A percentile compares a stretch with the other conserved stretches of the same genome.
Evolutionary conservation across 208 protist genomes (phyloP).

Genomic region (Spongospora subterranea): DNA sequence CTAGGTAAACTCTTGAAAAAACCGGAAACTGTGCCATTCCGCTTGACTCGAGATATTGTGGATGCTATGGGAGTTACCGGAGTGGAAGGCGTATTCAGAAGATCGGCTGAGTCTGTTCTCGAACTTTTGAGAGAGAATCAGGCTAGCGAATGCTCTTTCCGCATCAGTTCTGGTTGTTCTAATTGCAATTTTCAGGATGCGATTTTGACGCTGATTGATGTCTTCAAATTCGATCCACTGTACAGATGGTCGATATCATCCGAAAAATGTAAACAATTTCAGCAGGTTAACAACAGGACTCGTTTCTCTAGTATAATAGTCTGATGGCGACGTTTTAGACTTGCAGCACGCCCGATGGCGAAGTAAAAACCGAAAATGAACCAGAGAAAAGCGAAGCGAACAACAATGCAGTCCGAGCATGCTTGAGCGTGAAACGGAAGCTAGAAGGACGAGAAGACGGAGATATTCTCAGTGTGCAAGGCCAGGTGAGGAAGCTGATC

Average conservation of each 20-base stretch:
- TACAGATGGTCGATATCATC: slow-evolving; percentile 82
- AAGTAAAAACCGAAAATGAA: not conserved
- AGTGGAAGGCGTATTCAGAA: slow-evolving; percentile 83
- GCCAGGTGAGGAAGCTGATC: slow-evolving; percentile 76
- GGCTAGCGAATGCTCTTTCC: slow-evolving; percentile 74
- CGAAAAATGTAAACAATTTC: not conserved
- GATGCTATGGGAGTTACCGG: slow-evolving; percentile 71
- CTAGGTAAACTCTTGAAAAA: slow-evolving; percentile 60
- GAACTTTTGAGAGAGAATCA: not conserved
- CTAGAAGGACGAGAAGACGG: slow-evolving; percentile 76
- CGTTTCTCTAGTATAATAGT: not conserved
- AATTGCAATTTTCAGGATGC: not conserved
- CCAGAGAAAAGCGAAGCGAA: not conserved
- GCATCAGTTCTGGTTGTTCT: slow-evolving; percentile 80
- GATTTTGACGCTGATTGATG: slow-evolving; percentile 73
- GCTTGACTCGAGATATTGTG: slow-evolving; percentile 73
- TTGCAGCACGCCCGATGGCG: not conserved
- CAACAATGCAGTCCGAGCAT: slow-evolving; percentile 69
- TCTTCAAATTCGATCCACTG: slow-evolving; percentile 93
- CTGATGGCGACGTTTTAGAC: not conserved
- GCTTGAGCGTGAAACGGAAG: slow-evolving; percentile 84
- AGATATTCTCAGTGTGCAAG: slow-evolving; percentile 66
- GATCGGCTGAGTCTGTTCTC: slow-evolving; percentile 78
- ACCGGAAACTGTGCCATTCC: slow-evolving; percentile 69
- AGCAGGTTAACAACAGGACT: slow-evolving; percentile 25